Evolutionary conservation across 2,329 filamentous ascomycete genomes (phyloP).

Genomic region (Pseudopyrenochaeta lycopersici): DNA sequence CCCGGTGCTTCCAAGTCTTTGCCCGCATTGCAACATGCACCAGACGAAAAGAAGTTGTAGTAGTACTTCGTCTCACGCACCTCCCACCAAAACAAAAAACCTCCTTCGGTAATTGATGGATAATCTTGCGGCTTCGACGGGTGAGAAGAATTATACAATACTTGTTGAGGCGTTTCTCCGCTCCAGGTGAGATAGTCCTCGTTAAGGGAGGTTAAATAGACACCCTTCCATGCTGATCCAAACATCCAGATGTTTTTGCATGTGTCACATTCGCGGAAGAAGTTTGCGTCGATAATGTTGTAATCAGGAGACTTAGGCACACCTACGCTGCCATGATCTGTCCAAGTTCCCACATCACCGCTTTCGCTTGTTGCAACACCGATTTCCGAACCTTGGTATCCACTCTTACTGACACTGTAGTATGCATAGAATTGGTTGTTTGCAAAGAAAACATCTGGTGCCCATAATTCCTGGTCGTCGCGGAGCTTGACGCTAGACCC

Average conservation of each 20-base stretch:
- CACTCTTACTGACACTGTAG: conserved; percentile 68
- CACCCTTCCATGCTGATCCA: conserved; percentile 71
- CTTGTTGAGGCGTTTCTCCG: conserved; percentile 6
- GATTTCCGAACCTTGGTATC: conserved; percentile 66
- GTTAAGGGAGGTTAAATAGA: conserved; percentile 65
- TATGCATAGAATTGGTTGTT: conserved; percentile 64
- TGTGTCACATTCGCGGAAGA: conserved; percentile 44
- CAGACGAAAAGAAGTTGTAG: conserved; percentile 68
- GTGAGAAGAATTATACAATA: conserved; percentile 9
- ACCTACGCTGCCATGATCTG: conserved; percentile 62
- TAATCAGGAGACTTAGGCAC: conserved; percentile 43
- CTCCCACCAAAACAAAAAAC: conserved; percentile 58
- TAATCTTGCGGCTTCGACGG: conserved; percentile 16
- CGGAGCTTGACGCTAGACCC: conserved; percentile 52
- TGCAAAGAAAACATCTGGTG: conserved; percentile 21
- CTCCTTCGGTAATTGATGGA: conserved; percentile 55
- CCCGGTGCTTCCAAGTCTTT: conserved; percentile 58
- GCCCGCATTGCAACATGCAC: conserved; percentile 65
- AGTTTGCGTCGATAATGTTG: conserved; percentile 58
- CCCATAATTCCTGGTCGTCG: conserved; percentile 7
- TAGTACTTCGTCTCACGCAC: conserved; percentile 54
- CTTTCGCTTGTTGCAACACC: conserved; percentile 59
- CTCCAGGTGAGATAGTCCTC: conserved; percentile 9
- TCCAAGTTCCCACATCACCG: conserved; percentile 64
- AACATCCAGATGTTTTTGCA: conserved; percentile 61